Conservation (phyloP, 2,329 filamentous ascomycete species). For the Zymoseptoria pseudotritici region DNA sequence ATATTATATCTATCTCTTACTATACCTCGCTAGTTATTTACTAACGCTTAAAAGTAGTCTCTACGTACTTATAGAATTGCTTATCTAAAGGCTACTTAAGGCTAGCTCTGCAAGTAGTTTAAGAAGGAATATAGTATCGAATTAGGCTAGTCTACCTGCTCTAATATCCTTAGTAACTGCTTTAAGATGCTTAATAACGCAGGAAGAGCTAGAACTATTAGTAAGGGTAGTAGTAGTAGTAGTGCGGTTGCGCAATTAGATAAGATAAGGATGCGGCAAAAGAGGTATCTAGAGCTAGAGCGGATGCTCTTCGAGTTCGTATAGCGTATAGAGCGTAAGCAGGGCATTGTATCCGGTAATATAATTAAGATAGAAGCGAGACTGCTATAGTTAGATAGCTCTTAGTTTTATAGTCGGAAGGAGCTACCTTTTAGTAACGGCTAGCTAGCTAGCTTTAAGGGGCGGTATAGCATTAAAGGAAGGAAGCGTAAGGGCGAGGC, state of each 20-base stretch:
- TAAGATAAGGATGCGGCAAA: neutral
- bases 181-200: too few relatives aligned
- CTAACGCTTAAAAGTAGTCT: too few relatives aligned
- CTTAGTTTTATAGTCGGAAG: neutral
- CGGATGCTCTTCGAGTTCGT: neutral
- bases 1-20: too few relatives aligned
- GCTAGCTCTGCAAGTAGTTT: too few relatives aligned
- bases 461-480: neutral
- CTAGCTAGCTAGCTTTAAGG: neutral
- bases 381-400: neutral
- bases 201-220: too few relatives aligned
- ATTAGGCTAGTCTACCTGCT: too few relatives aligned
- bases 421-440: neutral
- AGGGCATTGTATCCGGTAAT: neutral
- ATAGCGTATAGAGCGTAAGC: neutral
- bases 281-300: neutral
- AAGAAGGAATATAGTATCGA: too few relatives aligned
- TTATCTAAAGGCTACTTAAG: too few relatives aligned
- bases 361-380: neutral
- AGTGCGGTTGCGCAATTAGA: neutral
- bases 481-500: constrained; percentile 2
- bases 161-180: too few relatives aligned
- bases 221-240: too few relatives aligned
- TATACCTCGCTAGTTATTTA: too few relatives aligned
- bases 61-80: too few relatives aligned